Percentiles rank a stretch among this genome's conserved stretches.
phyloP scores from a whole-genome alignment of 768 basidiomycete genomes.

The Termitomyces sp. region DNA sequence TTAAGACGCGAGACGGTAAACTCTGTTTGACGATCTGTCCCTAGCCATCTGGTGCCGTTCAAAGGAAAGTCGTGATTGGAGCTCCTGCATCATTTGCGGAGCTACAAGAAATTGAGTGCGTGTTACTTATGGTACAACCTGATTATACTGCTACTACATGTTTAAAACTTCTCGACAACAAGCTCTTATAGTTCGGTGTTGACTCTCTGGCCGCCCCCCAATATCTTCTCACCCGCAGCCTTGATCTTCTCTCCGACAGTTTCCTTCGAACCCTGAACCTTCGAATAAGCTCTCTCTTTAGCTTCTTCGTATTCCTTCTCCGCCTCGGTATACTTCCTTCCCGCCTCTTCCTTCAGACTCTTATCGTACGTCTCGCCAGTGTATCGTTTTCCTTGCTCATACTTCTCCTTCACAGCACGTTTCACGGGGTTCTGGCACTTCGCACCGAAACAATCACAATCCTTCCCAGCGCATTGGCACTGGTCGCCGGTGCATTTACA shows the following conservation, averaged over 20 bases:
- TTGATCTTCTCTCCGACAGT: conserved; percentile 36
- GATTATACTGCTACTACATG: neutral
- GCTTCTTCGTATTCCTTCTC: conserved; percentile 19
- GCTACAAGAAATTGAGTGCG: neutral
- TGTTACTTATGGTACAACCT: neutral
- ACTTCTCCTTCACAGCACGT: conserved; percentile 27
- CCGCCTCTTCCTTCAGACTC: conserved; percentile 18
- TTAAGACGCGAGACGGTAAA: conserved; percentile 48
- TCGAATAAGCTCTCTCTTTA: conserved; percentile 28
- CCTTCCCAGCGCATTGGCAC: conserved; percentile 6
- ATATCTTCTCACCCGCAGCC: conserved; percentile 32
- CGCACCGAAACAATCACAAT: conserved; percentile 8
- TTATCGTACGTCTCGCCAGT: conserved; percentile 25
- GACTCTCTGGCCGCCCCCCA: conserved; percentile 32
- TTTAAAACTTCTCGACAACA: neutral
- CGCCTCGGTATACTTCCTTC: conserved; percentile 11
- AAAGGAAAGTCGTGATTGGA: too few relatives aligned
- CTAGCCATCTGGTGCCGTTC: too few relatives aligned
- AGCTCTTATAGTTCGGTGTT: conserved; percentile 36
- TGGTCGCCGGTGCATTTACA: conserved; percentile 1
- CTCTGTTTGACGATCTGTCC: conserved; percentile 44
- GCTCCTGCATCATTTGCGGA: too few relatives aligned
- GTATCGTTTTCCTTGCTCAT: conserved; percentile 22
- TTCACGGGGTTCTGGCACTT: conserved; percentile 11
- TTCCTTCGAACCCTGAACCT: conserved; percentile 27